Base-by-base conservation (phyloP, 768 basidiomycete genomes). In the Hypsizygus marmoreus region DNA sequence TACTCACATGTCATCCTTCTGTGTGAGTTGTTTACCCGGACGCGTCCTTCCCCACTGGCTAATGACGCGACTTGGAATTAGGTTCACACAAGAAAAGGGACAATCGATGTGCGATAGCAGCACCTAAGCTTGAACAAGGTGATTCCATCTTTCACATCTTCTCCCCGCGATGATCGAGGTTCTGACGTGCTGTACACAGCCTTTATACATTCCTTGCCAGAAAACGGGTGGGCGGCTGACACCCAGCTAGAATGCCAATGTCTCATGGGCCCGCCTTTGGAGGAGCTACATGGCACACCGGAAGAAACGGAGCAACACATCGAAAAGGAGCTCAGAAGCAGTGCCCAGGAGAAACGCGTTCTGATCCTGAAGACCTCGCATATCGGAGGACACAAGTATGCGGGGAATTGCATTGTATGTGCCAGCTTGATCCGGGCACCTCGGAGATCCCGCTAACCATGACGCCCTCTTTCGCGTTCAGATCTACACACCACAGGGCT, bases 11-110 rank as follows among this genome's bases (percentile, higher is more conserved):
- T 91, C 22, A 86, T 99, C 41, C 68, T 97, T 14, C 72, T 99
- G 20, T 99, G 95, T 92, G 65, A 67, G 83, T 75, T 16, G 30
- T 28, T 24, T 37, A 30, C n/a, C 24, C 36, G n/a, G n/a, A n/a
- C n/a, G n/a, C 28, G 43, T 50, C 44, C 32, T 37, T 37, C 14
- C 37, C 13, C 45, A n/a, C n/a, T n/a, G n/a, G n/a, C n/a, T n/a
- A n/a, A n/a, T n/a, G n/a, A n/a, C n/a, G n/a, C n/a, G n/a, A n/a
- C n/a, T n/a, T n/a, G n/a, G n/a, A n/a, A n/a, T n/a, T 58, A 95
- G 92, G 95, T 64, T 97, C 94, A 2, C 95, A 98, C 69, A 92
- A 93, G 69, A 81, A 80, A 56, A 76, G 95, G 24, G 95, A 97
- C 68, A 95, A 94, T 61, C 82, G 92, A 49, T 99, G 95, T 65